A percentile compares a stretch with the other conserved stretches of the same genome.
phyloP scores from a whole-genome alignment of 169 alveolate genomes.

The Perkinsus chesapeaki region DNA sequence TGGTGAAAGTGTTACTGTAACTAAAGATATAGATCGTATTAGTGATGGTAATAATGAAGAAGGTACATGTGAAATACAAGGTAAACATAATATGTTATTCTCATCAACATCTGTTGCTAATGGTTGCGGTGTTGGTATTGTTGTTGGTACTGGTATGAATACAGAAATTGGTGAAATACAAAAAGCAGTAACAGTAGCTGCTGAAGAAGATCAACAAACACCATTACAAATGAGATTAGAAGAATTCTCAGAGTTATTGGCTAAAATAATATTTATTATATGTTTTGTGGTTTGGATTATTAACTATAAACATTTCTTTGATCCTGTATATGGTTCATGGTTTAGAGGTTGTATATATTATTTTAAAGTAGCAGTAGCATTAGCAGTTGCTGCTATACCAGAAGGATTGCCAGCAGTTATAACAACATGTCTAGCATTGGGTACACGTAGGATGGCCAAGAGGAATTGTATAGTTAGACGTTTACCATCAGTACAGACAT shows the following conservation, averaged over 20 bases:
- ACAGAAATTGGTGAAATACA: constrained; percentile 97
- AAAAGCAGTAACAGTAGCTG: constrained; percentile 88
- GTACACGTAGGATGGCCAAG: constrained; percentile 92
- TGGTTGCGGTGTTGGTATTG: constrained; percentile 90
- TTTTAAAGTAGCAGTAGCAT: constrained; percentile 95
- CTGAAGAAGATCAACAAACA: constrained; percentile 82
- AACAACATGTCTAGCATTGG: constrained; percentile 96
- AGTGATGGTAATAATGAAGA: neutral
- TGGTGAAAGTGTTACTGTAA: constrained; percentile 89
- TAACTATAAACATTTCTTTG: constrained; percentile 88
- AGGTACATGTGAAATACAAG: constrained; percentile 40
- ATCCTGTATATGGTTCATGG: constrained; percentile 90
- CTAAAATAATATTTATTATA: constrained; percentile 79
- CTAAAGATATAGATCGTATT: constrained; percentile 31
- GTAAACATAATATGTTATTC: constrained; percentile 79
- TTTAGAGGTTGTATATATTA: constrained; percentile 91
- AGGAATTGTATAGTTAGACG: constrained; percentile 92
- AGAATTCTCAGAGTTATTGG: constrained; percentile 80
- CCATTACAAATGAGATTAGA: constrained; percentile 93
- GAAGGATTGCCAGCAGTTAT: constrained; percentile 99
- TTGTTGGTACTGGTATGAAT: constrained; percentile 91
- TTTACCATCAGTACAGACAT: constrained; percentile 93
- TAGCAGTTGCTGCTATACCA: constrained; percentile 99
- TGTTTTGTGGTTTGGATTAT: constrained; percentile 93
- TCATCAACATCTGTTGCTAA: constrained; percentile 85